Conservation (phyloP, 768 basidiomycete species). For the Suillus weaverae region DNA sequence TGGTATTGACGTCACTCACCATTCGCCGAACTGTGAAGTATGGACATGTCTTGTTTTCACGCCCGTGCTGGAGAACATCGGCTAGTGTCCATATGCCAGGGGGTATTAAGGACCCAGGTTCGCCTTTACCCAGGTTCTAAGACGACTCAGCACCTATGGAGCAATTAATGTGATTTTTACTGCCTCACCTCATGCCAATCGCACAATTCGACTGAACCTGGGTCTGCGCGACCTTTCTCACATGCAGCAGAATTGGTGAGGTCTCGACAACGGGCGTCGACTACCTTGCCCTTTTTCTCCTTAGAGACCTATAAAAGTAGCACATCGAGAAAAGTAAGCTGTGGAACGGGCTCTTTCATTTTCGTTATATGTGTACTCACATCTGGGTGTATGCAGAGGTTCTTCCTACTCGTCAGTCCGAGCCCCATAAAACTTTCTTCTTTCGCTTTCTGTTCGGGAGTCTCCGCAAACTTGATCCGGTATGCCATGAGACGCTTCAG, state of each 20-base stretch:
- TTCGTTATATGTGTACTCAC: slow-evolving; percentile 41
- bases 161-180: background rate
- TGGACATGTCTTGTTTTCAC: slow-evolving; percentile 84
- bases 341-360: background rate
- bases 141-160: slow-evolving; percentile 3
- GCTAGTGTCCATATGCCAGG: slow-evolving; percentile 93
- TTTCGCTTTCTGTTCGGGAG: slow-evolving; percentile 70
- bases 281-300: slow-evolving; percentile 97
- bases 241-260: slow-evolving; percentile 83
- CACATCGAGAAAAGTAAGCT: background rate
- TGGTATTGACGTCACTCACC: slow-evolving; percentile 50
- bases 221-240: slow-evolving; percentile 81
- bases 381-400: slow-evolving; percentile 93
- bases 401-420: slow-evolving; percentile 94
- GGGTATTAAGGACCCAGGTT: slow-evolving; percentile 80
- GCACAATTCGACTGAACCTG: slow-evolving; percentile 89
- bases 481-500: slow-evolving; percentile 93
- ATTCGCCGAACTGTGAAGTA: slow-evolving; percentile 96
- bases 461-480: slow-evolving; percentile 70
- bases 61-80: slow-evolving; percentile 86
- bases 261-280: slow-evolving; percentile 96
- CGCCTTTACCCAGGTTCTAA: slow-evolving; percentile 80
- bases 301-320: slow-evolving; percentile 69
- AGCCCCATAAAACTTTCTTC: slow-evolving; percentile 85
- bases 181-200: slow-evolving; percentile 90